Conservation (phyloP, 192 early-diverging fungal genomes). For the Linnemannia schmuckeri region DNA sequence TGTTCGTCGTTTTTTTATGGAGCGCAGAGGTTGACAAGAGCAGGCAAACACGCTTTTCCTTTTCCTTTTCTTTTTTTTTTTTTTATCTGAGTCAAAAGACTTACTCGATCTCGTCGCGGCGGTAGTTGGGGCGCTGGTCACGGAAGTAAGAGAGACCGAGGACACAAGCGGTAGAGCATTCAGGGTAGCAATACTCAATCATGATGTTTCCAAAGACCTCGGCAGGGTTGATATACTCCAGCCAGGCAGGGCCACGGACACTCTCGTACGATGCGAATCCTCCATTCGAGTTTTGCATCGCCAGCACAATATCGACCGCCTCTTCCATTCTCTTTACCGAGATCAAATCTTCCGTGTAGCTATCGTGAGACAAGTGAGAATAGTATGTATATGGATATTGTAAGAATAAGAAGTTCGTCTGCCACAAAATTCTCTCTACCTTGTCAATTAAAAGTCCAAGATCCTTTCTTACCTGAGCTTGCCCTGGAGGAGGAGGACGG, state of each 20-base stretch:
- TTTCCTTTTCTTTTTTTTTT: not conserved
- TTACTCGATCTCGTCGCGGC: slow-evolving; percentile 81
- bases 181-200: slow-evolving; percentile 97
- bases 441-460: not conserved
- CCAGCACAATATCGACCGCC: slow-evolving; percentile 90
- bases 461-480: slow-evolving; percentile 65
- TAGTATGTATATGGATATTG: not conserved
- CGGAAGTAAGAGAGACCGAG: slow-evolving; percentile 86
- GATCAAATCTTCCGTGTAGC: slow-evolving; percentile 69
- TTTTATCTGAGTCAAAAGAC: slow-evolving; percentile 3
- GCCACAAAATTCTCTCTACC: not conserved
- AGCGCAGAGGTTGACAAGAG: not conserved
- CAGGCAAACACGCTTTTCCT: not conserved
- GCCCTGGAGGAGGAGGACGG: slow-evolving; percentile 80
- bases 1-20: not conserved
- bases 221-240: slow-evolving; percentile 95
- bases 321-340: slow-evolving; percentile 81
- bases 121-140: slow-evolving; percentile 85
- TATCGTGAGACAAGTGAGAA: not conserved
- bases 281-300: slow-evolving; percentile 92
- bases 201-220: slow-evolving; percentile 99
- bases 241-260: slow-evolving; percentile 79
- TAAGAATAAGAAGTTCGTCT: no score
- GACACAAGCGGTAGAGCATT: slow-evolving; percentile 95
- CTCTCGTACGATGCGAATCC: slow-evolving; percentile 96